These are phyloP conservation scores for Moesziomyces antarcticus DNA, from an alignment of 1,284 basidiomycete species.

Conservation along the genomic window DNA sequence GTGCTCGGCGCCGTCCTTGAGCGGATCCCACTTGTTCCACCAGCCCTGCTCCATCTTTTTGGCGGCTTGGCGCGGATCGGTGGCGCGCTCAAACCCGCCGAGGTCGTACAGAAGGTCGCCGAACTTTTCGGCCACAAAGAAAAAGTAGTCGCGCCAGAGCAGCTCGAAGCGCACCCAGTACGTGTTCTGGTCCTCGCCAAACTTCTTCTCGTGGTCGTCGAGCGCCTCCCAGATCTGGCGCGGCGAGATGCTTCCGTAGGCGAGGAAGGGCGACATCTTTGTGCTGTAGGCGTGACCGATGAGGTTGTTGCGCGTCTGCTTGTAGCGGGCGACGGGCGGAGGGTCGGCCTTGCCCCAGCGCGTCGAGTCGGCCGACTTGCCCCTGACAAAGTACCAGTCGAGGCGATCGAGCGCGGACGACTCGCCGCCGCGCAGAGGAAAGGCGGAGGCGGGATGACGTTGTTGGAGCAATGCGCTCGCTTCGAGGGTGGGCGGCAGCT, in stretches of 20 bases:
- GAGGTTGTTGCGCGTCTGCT: slow-evolving; percentile 73
- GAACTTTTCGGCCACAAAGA: slow-evolving; percentile 70
- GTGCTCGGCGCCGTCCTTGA: slow-evolving; percentile 50
- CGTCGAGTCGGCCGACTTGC: slow-evolving; percentile 57
- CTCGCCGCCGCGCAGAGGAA: slow-evolving; percentile 61
- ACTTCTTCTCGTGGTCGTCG: slow-evolving; percentile 67
- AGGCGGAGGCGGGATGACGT: slow-evolving; percentile 60
- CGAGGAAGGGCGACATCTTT: slow-evolving; percentile 72
- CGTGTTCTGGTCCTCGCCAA: slow-evolving; percentile 68
- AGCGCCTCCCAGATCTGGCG: slow-evolving; percentile 69
- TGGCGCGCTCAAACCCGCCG: slow-evolving; percentile 70
- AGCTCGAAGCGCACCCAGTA: slow-evolving; percentile 73
- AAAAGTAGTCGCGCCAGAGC: slow-evolving; percentile 73
- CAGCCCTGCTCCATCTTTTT: slow-evolving; percentile 67
- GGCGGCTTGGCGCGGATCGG: slow-evolving; percentile 69
- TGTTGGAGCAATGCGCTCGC: slow-evolving; percentile 54
- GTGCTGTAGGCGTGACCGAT: slow-evolving; percentile 72
- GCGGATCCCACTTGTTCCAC: slow-evolving; percentile 59
- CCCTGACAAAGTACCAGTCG: slow-evolving; percentile 64
- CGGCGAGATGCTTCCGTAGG: slow-evolving; percentile 71
- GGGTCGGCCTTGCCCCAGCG: slow-evolving; percentile 61
- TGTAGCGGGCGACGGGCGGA: slow-evolving; percentile 70
- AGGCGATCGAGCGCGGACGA: slow-evolving; percentile 60
- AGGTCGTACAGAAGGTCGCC: slow-evolving; percentile 69
- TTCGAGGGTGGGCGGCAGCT: slow-evolving; percentile 51